Conservation (phyloP, 495 filamentous ascomycete species). For the Penicillium coffeae region DNA sequence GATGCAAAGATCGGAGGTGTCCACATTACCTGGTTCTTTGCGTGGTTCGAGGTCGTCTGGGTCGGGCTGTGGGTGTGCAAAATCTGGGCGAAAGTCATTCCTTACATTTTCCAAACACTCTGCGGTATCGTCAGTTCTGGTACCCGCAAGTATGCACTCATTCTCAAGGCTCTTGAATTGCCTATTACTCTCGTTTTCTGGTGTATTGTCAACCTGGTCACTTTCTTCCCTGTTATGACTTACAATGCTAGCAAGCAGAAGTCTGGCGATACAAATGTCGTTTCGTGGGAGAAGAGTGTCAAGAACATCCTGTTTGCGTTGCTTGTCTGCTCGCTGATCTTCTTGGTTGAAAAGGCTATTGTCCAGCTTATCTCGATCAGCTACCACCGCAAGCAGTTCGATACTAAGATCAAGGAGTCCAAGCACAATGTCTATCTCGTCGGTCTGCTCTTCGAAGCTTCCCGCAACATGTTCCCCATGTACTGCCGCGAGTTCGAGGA, state of each 20-base stretch:
- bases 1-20: constrained; percentile 60
- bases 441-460: constrained; percentile 83
- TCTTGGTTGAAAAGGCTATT: constrained; percentile 74
- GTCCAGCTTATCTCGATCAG: constrained; percentile 91
- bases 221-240: constrained; percentile 67
- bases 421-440: constrained; percentile 80
- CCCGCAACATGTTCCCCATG: constrained; percentile 78
- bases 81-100: constrained; percentile 72
- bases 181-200: constrained; percentile 86
- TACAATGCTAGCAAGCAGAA: constrained; percentile 32
- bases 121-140: constrained; percentile 87
- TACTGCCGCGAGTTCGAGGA: constrained; percentile 88
- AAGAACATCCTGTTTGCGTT: constrained; percentile 70
- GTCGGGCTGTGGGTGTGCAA: constrained; percentile 84
- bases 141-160: constrained; percentile 85
- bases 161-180: constrained; percentile 75
- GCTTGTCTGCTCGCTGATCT: constrained; percentile 73
- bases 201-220: constrained; percentile 72
- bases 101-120: constrained; percentile 78
- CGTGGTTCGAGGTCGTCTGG: constrained; percentile 93
- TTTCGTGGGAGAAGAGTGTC: constrained; percentile 58
- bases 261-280: constrained; percentile 25
- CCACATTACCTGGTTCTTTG: constrained; percentile 72
- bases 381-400: constrained; percentile 93
- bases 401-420: constrained; percentile 77